Conservation (phyloP, 2,329 filamentous ascomycete genomes). For the Phialocephala subalpina region DNA sequence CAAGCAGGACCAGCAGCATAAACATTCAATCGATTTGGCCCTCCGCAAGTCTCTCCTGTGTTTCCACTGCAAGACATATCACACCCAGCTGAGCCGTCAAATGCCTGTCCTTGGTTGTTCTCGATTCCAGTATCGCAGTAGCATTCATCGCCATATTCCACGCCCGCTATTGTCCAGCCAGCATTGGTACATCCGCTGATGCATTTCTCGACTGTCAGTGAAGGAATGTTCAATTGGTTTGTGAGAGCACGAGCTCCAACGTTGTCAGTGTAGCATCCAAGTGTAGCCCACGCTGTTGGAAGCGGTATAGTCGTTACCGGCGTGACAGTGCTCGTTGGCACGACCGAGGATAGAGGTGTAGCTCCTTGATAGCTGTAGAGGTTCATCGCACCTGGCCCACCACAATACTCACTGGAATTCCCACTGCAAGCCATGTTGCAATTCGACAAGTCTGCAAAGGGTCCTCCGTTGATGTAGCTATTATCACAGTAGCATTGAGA, state of each 20-base stretch:
- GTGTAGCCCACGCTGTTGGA: neutral
- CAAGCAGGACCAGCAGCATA: neutral
- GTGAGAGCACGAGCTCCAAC: neutral
- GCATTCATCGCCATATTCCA: constrained; percentile 4
- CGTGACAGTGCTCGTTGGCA: constrained; percentile 3
- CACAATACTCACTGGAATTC: constrained; percentile 9
- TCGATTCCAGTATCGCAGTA: neutral
- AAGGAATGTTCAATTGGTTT: neutral
- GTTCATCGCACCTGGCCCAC: constrained; percentile 15
- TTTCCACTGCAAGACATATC: neutral
- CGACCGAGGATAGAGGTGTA: constrained; percentile 8
- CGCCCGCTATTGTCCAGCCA: neutral
- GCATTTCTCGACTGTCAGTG: neutral
- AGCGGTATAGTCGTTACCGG: constrained; percentile 12
- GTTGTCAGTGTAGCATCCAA: constrained; percentile 5
- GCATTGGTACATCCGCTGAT: neutral
- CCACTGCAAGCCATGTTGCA: constrained; percentile 1
- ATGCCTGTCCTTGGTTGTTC: constrained; percentile 3
- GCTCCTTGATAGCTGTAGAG: constrained; percentile 17
- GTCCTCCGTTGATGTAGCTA: constrained; percentile 5
- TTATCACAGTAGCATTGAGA: constrained; percentile 3
- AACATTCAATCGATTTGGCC: neutral
- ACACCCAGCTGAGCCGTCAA: neutral
- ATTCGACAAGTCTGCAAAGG: neutral
- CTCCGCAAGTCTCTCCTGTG: neutral